These are phyloP conservation scores for Lycium ferocissimum DNA, from an alignment of 257 asterid species.

Conservation along the genomic window DNA sequence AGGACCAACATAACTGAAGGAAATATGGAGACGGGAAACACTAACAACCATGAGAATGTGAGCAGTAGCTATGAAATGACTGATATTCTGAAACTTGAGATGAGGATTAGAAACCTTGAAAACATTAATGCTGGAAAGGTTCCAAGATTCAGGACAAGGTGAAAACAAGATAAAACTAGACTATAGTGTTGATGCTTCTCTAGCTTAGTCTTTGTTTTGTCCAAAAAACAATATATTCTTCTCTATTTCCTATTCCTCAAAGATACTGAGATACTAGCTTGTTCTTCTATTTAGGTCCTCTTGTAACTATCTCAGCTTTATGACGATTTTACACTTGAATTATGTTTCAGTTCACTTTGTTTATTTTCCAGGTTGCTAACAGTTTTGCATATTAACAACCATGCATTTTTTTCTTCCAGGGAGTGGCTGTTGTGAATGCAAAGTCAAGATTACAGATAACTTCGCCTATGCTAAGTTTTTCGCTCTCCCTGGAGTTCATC, in stretches of 20 bases:
- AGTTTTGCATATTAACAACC: not conserved
- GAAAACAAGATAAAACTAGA: not conserved
- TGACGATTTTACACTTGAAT: not conserved
- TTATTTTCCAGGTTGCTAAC: not conserved
- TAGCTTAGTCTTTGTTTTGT: not conserved
- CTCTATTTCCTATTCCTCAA: not conserved
- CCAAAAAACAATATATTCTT: not conserved
- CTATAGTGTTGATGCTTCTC: not conserved
- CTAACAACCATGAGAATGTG: constrained; percentile 20
- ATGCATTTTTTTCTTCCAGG: not conserved
- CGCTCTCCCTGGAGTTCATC: not conserved
- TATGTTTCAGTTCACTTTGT: not conserved
- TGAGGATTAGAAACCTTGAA: constrained; percentile 23
- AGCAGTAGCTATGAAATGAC: no score
- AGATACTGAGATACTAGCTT: not conserved
- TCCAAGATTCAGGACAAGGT: not conserved
- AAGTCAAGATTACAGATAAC: not conserved
- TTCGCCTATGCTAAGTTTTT: not conserved
- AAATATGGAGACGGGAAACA: not conserved
- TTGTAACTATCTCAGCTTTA: constrained; percentile 2
- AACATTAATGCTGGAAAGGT: not conserved
- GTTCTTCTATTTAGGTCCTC: constrained; percentile 7
- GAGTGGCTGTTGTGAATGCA: not conserved
- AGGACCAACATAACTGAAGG: not conserved
- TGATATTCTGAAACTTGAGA: constrained; percentile 14